Conservation (phyloP, 805 yeast genomes). For the Wickerhamiella qilinensis region DNA sequence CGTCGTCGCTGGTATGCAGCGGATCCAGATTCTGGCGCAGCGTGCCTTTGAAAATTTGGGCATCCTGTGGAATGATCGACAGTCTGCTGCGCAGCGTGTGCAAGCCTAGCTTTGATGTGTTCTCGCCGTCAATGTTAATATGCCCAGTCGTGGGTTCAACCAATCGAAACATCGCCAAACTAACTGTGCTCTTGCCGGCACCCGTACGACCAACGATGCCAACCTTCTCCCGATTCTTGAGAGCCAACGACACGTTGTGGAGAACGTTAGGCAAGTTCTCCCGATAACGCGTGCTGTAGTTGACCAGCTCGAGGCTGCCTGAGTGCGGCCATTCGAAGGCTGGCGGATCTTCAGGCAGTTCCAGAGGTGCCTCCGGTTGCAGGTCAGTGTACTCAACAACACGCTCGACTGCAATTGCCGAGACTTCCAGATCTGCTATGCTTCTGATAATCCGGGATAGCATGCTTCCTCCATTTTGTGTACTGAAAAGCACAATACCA, state of each 20-base stretch:
- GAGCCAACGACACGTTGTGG: constrained; percentile 58
- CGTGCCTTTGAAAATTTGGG: constrained; percentile 53
- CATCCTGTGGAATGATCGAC: constrained; percentile 64
- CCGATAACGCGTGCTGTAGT: constrained; percentile 76
- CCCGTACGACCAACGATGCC: constrained; percentile 96
- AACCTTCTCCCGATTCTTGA: constrained; percentile 56
- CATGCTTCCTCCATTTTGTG: constrained; percentile 68
- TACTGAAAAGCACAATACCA: constrained; percentile 76
- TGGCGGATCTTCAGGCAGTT: constrained; percentile 49
- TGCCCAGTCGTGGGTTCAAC: constrained; percentile 38
- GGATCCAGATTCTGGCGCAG: constrained; percentile 56
- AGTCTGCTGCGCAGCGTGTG: constrained; percentile 40
- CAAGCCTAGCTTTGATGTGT: constrained; percentile 39
- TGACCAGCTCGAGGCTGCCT: constrained; percentile 50
- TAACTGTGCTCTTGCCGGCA: constrained; percentile 89
- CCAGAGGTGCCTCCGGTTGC: constrained; percentile 68
- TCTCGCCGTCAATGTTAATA: constrained; percentile 41
- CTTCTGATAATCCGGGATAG: constrained; percentile 81
- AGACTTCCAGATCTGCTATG: constrained; percentile 84
- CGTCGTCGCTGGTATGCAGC: constrained; percentile 35
- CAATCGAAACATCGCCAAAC: constrained; percentile 61
- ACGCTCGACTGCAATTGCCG: constrained; percentile 71
- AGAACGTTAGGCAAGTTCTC: constrained; percentile 72
- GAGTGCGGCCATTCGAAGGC: constrained; percentile 47
- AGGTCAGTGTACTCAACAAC: constrained; percentile 41